Percentiles rank a stretch among this genome's conserved stretches.
Evolutionary conservation across 495 filamentous ascomycete genomes (phyloP).

Genomic region (Schizothecium vesticola): DNA sequence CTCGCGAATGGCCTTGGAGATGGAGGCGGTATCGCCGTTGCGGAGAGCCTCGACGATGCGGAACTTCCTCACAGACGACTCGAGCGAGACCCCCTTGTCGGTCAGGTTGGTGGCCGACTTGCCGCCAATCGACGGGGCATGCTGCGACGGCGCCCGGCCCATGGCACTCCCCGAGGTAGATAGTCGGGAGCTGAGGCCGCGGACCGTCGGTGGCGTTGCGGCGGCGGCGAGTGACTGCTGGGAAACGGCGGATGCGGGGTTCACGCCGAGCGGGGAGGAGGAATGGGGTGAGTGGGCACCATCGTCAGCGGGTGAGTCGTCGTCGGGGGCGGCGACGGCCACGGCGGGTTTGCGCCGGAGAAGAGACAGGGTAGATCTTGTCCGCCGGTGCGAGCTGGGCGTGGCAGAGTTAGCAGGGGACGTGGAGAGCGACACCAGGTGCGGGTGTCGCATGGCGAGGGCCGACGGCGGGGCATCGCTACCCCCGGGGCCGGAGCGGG

Average conservation of each 20-base stretch:
- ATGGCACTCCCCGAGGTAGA: slow-evolving; percentile 34
- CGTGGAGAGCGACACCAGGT: neutral
- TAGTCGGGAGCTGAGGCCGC: slow-evolving; percentile 38
- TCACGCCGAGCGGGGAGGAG: slow-evolving; percentile 25
- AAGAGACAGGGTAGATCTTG: slow-evolving; percentile 47
- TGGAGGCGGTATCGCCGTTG: slow-evolving; percentile 83
- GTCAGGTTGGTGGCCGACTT: slow-evolving; percentile 23
- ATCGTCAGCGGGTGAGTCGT: slow-evolving; percentile 41
- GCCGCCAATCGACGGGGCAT: slow-evolving; percentile 23
- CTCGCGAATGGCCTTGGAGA: slow-evolving; percentile 82
- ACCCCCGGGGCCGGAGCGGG: neutral
- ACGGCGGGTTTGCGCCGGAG: slow-evolving; percentile 35
- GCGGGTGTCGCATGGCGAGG: neutral
- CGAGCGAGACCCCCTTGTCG: slow-evolving; percentile 58
- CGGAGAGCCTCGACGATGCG: slow-evolving; percentile 87
- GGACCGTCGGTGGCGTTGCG: slow-evolving; percentile 26
- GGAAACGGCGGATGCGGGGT: slow-evolving; percentile 30
- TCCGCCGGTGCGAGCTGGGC: slow-evolving; percentile 45
- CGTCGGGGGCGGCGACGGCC: slow-evolving; percentile 30
- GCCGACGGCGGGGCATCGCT: slow-evolving; percentile 1
- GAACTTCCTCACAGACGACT: slow-evolving; percentile 91
- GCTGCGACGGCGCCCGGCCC: slow-evolving; percentile 32
- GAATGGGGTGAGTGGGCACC: slow-evolving; percentile 28
- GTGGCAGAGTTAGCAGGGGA: slow-evolving; percentile 10
- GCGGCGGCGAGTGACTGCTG: slow-evolving; percentile 28